A percentile compares a stretch with the other conserved stretches of the same genome.
Evolutionary conservation across 2,329 filamentous ascomycete genomes (phyloP).

Genomic region (Lachnellula occidentalis): DNA sequence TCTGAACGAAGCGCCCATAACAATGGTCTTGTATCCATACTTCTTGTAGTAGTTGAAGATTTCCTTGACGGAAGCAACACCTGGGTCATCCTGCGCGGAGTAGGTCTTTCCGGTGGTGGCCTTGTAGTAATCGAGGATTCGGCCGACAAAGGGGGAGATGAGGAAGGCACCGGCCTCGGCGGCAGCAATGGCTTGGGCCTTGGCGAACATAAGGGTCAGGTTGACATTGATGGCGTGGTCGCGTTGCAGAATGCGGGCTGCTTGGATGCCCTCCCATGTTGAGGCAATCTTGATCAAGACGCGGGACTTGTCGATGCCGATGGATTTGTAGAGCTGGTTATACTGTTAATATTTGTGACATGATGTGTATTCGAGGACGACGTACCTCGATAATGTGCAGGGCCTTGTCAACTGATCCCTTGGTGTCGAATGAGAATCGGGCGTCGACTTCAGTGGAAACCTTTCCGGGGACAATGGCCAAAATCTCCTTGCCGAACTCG

Average conservation of each 20-base stretch:
- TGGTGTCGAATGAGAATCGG: constrained; percentile 88
- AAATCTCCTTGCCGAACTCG: constrained; percentile 96
- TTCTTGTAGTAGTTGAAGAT: constrained; percentile 99
- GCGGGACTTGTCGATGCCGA: constrained; percentile 88
- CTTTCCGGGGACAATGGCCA: constrained; percentile 94
- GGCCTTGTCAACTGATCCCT: constrained; percentile 91
- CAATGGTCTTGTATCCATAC: constrained; percentile 96
- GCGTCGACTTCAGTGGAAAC: constrained; percentile 99
- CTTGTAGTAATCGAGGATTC: constrained; percentile 99
- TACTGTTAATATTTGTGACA: not conserved
- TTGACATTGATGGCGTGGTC: constrained; percentile 98
- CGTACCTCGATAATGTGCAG: constrained; percentile 91
- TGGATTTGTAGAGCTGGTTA: constrained; percentile 83
- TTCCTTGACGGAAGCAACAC: constrained; percentile 84
- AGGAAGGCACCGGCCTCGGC: constrained; percentile 95
- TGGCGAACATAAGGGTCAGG: constrained; percentile 97
- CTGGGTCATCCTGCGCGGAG: constrained; percentile 83
- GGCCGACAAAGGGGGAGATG: constrained; percentile 98
- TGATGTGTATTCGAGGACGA: constrained; percentile 10
- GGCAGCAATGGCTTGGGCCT: constrained; percentile 87
- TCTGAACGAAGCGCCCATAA: constrained; percentile 99
- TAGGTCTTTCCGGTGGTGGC: constrained; percentile 90
- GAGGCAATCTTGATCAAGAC: constrained; percentile 98
- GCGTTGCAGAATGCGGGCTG: constrained; percentile 90
- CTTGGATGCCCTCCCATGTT: constrained; percentile 99